Percentiles rank a stretch among this genome's conserved stretches.
Conservation (phyloP, 257 asterid genomes). For the Cordia subcordata region DNA sequence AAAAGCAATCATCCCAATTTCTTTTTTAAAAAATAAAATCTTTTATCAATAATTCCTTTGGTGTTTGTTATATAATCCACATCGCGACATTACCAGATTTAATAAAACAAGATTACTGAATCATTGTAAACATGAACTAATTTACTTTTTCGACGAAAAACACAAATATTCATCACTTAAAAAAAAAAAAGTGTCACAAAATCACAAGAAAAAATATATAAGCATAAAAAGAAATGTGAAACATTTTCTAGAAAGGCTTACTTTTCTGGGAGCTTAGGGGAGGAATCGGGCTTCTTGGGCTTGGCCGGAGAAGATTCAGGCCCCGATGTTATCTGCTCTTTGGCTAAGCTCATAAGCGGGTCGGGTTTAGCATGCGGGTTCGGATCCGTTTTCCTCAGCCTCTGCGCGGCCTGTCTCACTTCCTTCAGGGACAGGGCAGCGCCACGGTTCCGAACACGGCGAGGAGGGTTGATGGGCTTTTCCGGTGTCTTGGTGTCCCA, state of each 20-base stretch:
- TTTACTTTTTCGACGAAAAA: too few relatives aligned
- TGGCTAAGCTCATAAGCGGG: constrained; percentile 13
- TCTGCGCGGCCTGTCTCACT: constrained; percentile 52
- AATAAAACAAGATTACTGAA: too few relatives aligned
- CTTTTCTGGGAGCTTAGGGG: constrained; percentile 63
- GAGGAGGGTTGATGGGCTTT: constrained; percentile 51
- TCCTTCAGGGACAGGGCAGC: constrained; percentile 58
- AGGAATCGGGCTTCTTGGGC: constrained; percentile 27
- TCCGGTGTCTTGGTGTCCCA: constrained; percentile 61
- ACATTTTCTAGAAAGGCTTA: constrained; percentile 17
- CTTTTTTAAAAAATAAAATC: not conserved
- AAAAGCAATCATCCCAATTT: too few relatives aligned
- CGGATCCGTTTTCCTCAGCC: constrained; percentile 39
- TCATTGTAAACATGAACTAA: too few relatives aligned
- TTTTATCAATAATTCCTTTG: too few relatives aligned
- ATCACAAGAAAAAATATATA: constrained; percentile 13
- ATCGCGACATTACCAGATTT: too few relatives aligned
- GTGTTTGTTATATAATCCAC: too few relatives aligned
- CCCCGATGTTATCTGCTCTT: constrained; percentile 8
- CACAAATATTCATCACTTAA: too few relatives aligned
- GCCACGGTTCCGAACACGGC: constrained; percentile 39
- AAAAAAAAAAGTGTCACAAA: too few relatives aligned
- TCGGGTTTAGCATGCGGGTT: constrained; percentile 17
- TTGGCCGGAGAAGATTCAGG: constrained; percentile 19
- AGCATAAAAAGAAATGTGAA: not conserved